Evolutionary conservation across 2,329 filamentous ascomycete genomes (phyloP), one percentile per base, ranked within the genome.

Genomic region (Xylariaceae sp.): DNA sequence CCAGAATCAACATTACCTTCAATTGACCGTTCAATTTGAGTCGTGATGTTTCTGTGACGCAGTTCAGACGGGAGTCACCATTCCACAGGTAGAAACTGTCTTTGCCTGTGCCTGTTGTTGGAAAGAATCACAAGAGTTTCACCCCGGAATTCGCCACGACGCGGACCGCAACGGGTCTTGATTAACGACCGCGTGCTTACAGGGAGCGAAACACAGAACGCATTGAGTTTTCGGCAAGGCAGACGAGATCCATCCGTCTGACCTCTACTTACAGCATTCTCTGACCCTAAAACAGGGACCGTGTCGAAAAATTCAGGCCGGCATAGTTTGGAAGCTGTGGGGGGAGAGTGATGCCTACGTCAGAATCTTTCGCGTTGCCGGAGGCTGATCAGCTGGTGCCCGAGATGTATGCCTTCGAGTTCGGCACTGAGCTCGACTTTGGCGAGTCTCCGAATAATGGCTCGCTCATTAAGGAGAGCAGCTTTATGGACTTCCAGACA

Each of bases 341-440:
- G 39, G 35, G 18, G 30, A 52, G 44, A 59, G 61, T 65, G n/a
- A 69, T 70, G 69, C 66, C 65, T 55, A 60, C 57, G 51, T 54
- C 67, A 56, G 64, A 56, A 42, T 61, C 67, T 53, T 59, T 69
- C 44, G 51, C 57, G 44, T 66, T 67, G 18, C 60, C 53, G 44
- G 66, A 63, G 34, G 60, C 62, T 35, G 70, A 71, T 60, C 70
- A 70, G 30, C 71, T 72, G 58, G 67, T 71, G 56, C 56, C 74
- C 48, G 72, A 74, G 56, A 74, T 75, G 72, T 68, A 70, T 58
- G 61, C 59, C 48, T 69, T 62, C 59, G 66, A 71, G 34, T 65
- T 68, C 47, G 71, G 72, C 56, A 66, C 67, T 50, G 73, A 74
- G 57, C 72, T 75, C 56, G 73, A 75, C 55, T 72, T 75, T 50